Evolutionary conservation across 176 grass and related monocot species (phyloP).

Genomic region (Eragrostis curvula): DNA sequence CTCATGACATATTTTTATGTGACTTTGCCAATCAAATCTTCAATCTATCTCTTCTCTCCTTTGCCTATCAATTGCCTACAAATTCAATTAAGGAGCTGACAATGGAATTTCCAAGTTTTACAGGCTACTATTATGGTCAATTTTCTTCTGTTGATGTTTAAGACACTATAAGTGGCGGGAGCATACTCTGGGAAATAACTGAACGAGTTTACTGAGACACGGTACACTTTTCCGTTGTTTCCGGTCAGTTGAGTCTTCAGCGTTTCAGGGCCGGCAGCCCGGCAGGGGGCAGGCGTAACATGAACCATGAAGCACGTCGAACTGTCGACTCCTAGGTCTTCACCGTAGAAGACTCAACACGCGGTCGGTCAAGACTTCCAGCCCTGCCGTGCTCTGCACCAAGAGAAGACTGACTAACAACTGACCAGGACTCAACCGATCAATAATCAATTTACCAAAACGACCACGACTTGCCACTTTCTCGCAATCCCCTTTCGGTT

Average conservation of each 20-base stretch:
- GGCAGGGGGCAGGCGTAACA: too few species aligned
- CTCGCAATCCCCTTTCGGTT: not conserved
- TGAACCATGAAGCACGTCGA: not conserved
- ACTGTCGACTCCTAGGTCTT: not conserved
- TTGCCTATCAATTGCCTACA: not conserved
- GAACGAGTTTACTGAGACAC: too few species aligned
- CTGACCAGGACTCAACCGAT: not conserved
- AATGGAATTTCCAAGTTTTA: not conserved
- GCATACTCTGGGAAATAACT: too few species aligned
- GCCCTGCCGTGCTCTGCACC: conserved; percentile 9
- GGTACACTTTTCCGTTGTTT: not conserved
- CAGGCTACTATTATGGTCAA: not conserved
- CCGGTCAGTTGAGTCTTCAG: not conserved
- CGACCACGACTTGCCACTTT: not conserved
- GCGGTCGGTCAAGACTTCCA: not conserved
- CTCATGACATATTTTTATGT: too few species aligned
- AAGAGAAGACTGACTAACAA: conserved; percentile 10
- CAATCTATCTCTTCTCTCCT: not conserved
- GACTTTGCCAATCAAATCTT: not conserved
- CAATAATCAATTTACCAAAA: not conserved
- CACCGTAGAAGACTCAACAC: not conserved
- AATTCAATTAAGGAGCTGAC: not conserved
- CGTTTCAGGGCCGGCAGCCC: not conserved
- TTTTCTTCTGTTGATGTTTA: not conserved
- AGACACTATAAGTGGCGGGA: too few species aligned